Base-by-base conservation (phyloP, 768 basidiomycete species). In the Serendipita vermifera region DNA sequence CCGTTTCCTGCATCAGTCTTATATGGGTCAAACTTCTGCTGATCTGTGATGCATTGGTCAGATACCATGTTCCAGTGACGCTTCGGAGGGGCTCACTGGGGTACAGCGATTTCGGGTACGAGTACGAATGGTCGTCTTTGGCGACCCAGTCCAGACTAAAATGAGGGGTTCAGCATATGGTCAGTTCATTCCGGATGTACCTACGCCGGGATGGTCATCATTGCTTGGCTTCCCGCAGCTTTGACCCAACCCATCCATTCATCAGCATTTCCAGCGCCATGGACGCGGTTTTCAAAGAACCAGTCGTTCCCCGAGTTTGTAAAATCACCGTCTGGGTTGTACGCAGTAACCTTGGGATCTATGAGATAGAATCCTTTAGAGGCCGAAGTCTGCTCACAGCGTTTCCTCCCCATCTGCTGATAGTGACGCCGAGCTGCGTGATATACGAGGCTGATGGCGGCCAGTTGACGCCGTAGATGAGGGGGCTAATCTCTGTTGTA, bases 401-500 rank as follows among this genome's bases (percentile, higher is more conserved):
- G 27, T 59, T 59, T 20, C 77, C 77, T 55, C 77, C 77, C 77
- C 77, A 78, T 39, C 77, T 73, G 46, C 72, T 72, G 53, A 77
- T 68, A 5, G 76, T 73, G 3, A 76, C 68, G 51, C 77, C 77
- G 17, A 78, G 67, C 56, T 73, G 67, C 35, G 73, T 60, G 58
- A 79, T 72, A 62, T 77, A 77, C 51, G 64, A 62, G 6, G 72
- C 71, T 48, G 63, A 68, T 0, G 75, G 70, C 1, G 77, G 77
- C 70, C 76, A 79, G 64, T 78, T 78, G 58, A 78, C 74, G 41
- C 77, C 77, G 57, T 79, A 79, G 40, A 78, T 71, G 38, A 66
- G 64, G 1, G 75, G 72, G 56, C 69, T 73, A 59, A 79, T 79
- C 15, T 71, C 61, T 15, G 46, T 51, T n/a, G 46, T 27, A 7